Evolutionary conservation across 2,329 filamentous ascomycete genomes (phyloP).

Genomic region (Microdochium nivale): DNA sequence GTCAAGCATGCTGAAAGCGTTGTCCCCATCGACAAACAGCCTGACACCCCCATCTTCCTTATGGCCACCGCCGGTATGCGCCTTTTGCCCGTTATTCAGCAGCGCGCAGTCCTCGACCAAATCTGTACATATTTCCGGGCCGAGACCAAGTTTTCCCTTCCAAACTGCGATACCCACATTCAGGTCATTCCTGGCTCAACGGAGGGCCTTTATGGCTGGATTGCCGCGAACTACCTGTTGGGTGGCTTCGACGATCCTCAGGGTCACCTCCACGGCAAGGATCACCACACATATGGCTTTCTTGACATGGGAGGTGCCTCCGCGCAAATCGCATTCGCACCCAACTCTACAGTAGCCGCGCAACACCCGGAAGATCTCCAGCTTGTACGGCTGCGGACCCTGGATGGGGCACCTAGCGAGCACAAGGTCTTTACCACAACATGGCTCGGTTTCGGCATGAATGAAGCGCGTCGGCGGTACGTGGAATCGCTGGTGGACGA

Average conservation of each 20-base stretch:
- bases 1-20: conserved; percentile 73
- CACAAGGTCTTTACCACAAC: conserved; percentile 92
- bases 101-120: conserved; percentile 61
- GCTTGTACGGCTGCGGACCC: conserved; percentile 71
- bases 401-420: conserved; percentile 70
- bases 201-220: conserved; percentile 94
- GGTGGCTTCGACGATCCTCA: conserved; percentile 78
- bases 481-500: conserved; percentile 66
- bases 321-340: conserved; percentile 95
- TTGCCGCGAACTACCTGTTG: conserved; percentile 90
- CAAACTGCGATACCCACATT: conserved; percentile 83
- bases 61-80: conserved; percentile 96
- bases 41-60: conserved; percentile 85
- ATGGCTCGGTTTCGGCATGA: conserved; percentile 96
- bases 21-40: conserved; percentile 66
- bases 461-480: conserved; percentile 81
- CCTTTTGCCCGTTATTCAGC: conserved; percentile 66
- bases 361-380: conserved; percentile 89
- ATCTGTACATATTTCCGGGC: conserved; percentile 76
- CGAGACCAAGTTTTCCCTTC: conserved; percentile 73
- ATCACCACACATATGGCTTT: conserved; percentile 92
- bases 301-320: conserved; percentile 98
- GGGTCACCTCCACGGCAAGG: conserved; percentile 71
- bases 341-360: conserved; percentile 80
- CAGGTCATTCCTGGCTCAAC: conserved; percentile 95